Evolutionary conservation across 164 flowering plant genomes (phyloP).

Genomic region (Paratinospora sagittata): DNA sequence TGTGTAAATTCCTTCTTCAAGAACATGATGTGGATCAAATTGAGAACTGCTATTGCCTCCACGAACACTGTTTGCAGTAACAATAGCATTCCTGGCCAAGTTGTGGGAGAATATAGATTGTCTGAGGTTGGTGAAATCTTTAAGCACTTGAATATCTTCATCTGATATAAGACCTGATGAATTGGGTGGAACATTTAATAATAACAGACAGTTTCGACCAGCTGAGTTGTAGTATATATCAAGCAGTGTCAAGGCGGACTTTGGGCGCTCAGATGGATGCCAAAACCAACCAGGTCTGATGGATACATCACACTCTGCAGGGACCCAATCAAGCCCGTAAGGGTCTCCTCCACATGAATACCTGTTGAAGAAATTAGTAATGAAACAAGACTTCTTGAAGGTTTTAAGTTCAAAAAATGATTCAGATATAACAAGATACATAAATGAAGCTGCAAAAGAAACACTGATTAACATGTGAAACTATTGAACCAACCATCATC

Average conservation of each 20-base stretch:
- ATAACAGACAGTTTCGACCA: constrained; percentile 77
- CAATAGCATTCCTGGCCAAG: constrained; percentile 46
- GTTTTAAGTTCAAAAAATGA: not conserved
- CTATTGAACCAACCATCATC: not conserved
- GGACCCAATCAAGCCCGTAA: constrained; percentile 84
- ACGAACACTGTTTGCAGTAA: constrained; percentile 60
- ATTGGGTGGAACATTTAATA: constrained; percentile 92
- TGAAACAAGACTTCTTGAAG: not conserved
- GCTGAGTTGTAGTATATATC: constrained; percentile 83
- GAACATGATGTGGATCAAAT: constrained; percentile 40
- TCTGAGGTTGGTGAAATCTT: constrained; percentile 55
- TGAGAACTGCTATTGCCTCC: constrained; percentile 38
- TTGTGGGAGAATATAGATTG: constrained; percentile 59
- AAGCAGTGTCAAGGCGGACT: constrained; percentile 69
- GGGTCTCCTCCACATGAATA: constrained; percentile 69
- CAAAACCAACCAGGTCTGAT: constrained; percentile 99
- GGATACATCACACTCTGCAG: constrained; percentile 95
- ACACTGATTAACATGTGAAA: not conserved
- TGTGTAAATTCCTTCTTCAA: constrained; percentile 48
- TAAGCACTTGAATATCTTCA: constrained; percentile 72
- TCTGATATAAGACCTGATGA: constrained; percentile 86
- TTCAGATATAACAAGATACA: not conserved
- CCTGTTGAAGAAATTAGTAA: constrained; percentile 25
- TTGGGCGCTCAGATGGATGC: constrained; percentile 82
- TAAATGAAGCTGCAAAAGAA: not conserved